These are phyloP conservation scores for Crithidia sp. DNA, from an alignment of 208 protist genomes.

Conservation along the genomic window DNA sequence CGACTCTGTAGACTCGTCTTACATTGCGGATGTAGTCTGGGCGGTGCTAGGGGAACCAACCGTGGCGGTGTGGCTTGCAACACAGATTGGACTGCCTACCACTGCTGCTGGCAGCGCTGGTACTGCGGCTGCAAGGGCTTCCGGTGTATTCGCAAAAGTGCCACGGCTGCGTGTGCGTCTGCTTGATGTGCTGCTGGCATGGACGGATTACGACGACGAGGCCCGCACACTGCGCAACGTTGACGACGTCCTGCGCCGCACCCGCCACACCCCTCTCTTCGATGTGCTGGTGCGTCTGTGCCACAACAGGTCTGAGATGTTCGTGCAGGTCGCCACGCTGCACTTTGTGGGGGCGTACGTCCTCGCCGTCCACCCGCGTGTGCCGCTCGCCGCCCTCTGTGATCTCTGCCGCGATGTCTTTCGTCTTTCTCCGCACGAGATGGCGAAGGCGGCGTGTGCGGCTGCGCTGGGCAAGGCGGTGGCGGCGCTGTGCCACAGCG, in stretches of 20 bases:
- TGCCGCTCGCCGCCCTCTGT: conserved; percentile 46
- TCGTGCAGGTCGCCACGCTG: conserved; percentile 75
- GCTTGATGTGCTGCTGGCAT: conserved; percentile 79
- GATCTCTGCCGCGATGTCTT: conserved; percentile 78
- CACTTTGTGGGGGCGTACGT: conserved; percentile 68
- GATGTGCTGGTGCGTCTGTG: conserved; percentile 50
- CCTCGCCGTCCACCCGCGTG: conserved; percentile 53
- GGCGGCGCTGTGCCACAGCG: conserved; percentile 20
- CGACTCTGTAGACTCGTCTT: conserved; percentile 58
- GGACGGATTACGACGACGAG: conserved; percentile 79
- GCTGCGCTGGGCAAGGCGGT: conserved; percentile 52
- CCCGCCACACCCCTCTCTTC: conserved; percentile 40
- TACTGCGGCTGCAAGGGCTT: neutral
- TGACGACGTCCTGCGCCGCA: conserved; percentile 43
- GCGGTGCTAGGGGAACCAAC: conserved; percentile 11
- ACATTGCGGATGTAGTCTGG: conserved; percentile 33
- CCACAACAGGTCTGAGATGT: conserved; percentile 21
- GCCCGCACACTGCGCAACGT: conserved; percentile 73
- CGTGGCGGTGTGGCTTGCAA: conserved; percentile 6
- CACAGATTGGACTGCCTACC: neutral
- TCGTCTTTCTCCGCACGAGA: conserved; percentile 57
- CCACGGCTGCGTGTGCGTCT: conserved; percentile 54
- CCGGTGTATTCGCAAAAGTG: conserved; percentile 1
- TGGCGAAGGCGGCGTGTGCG: conserved; percentile 84
- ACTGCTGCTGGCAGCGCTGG: neutral